These are phyloP conservation scores for Diplotaxis tenuifolia DNA, from an alignment of 345 rosid genomes.

Conservation along the genomic window DNA sequence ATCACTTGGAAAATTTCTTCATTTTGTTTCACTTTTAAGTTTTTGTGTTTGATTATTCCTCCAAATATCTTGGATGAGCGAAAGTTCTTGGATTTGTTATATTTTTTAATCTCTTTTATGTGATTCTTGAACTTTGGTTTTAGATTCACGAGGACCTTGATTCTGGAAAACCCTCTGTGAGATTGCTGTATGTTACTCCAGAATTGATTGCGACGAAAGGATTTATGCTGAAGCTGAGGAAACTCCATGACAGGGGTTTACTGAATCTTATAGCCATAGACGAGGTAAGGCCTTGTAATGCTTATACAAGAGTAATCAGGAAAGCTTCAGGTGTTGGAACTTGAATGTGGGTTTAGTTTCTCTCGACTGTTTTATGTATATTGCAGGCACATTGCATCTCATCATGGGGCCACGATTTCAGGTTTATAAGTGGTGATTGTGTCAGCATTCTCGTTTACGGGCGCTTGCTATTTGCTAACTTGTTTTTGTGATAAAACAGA, in stretches of 20 bases:
- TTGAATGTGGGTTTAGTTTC: conserved; percentile 6
- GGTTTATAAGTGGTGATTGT: conserved; percentile 48
- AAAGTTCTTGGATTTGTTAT: not conserved
- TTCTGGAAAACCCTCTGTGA: conserved; percentile 75
- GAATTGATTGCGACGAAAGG: conserved; percentile 82
- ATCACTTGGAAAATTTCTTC: not conserved
- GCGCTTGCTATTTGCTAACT: not conserved
- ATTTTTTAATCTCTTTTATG: conserved; percentile 2
- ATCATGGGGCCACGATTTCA: conserved; percentile 98
- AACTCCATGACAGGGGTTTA: conserved; percentile 77
- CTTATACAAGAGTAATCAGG: conserved; percentile 2
- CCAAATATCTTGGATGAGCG: not conserved
- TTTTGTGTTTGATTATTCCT: not conserved
- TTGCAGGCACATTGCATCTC: conserved; percentile 97
- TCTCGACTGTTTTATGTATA: conserved; percentile 25
- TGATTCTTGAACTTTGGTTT: conserved; percentile 11
- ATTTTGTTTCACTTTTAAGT: not conserved
- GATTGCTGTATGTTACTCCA: conserved; percentile 91
- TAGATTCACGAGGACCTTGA: conserved; percentile 93
- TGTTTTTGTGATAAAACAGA: conserved; percentile 41
- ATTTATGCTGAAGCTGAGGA: conserved; percentile 77
- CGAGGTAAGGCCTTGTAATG: conserved; percentile 53
- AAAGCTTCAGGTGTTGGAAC: conserved; percentile 13
- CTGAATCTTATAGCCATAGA: conserved; percentile 88
- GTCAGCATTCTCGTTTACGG: not conserved